phyloP scores from a whole-genome alignment of 108 stramenopile genomes.

The Mayamaea pseudoterrestris region DNA sequence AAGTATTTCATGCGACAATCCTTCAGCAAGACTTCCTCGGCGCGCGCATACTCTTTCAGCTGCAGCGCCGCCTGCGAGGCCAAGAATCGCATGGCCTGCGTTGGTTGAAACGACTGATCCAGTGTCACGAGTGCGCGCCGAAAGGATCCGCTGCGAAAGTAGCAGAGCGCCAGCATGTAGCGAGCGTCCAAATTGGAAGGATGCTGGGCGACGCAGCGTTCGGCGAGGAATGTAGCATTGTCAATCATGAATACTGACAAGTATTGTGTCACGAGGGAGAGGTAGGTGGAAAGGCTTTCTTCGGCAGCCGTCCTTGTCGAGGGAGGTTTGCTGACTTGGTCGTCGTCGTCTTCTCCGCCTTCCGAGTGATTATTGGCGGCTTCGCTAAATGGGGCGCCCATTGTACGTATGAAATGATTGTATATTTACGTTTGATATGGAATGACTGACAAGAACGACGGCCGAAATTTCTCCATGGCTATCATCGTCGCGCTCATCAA shows the following conservation, averaged over 20 bases:
- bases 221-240: conserved; percentile 74
- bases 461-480: too few relatives aligned
- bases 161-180: conserved; percentile 59
- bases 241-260: conserved; percentile 53
- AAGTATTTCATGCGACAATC: conserved; percentile 24
- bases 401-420: too few relatives aligned
- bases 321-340: too few relatives aligned
- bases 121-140: conserved; percentile 43
- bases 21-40: conserved; percentile 59
- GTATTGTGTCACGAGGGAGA: conserved; percentile 69
- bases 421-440: too few relatives aligned
- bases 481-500: too few relatives aligned
- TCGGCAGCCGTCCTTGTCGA: too few relatives aligned
- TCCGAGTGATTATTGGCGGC: too few relatives aligned
- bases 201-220: conserved; percentile 50
- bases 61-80: conserved; percentile 57
- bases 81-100: conserved; percentile 32
- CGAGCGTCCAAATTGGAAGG: conserved; percentile 33
- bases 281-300: conserved; percentile 30
- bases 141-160: conserved; percentile 49
- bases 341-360: too few relatives aligned
- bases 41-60: conserved; percentile 51
- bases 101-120: conserved; percentile 7
- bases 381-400: too few relatives aligned
- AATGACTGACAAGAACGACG: too few relatives aligned